These are phyloP conservation scores for Silene vulgaris DNA, from an alignment of 179 eudicot genomes.

Conservation along the genomic window DNA sequence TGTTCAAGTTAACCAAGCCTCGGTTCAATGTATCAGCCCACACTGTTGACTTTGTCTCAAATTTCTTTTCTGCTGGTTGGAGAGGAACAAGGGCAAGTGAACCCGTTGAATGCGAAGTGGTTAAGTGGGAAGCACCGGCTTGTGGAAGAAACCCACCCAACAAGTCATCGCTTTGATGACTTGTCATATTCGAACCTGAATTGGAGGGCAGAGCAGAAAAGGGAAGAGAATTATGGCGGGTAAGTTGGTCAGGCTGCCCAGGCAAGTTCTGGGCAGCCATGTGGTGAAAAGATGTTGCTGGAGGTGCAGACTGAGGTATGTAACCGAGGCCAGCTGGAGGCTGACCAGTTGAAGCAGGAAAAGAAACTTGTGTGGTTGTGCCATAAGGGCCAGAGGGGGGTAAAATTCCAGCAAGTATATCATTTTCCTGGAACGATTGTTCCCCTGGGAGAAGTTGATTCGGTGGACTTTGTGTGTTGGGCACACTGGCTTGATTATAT, in stretches of 20 bases:
- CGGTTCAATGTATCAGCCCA: conserved; percentile 96
- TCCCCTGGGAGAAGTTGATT: conserved; percentile 32
- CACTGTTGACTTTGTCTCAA: conserved; percentile 84
- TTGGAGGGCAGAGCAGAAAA: conserved; percentile 28
- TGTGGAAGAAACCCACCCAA: conserved; percentile 30
- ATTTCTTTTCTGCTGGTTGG: conserved; percentile 58
- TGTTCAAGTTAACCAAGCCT: conserved; percentile 85
- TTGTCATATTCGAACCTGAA: conserved; percentile 28
- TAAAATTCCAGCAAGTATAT: conserved; percentile 88
- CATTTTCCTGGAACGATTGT: conserved; percentile 37
- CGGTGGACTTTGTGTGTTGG: conserved; percentile 34
- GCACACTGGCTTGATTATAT: conserved; percentile 14
- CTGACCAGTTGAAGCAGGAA: conserved; percentile 33
- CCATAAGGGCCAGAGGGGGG: conserved; percentile 67
- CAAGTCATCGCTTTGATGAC: conserved; percentile 28
- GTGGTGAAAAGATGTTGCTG: conserved; percentile 24
- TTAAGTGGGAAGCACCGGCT: conserved; percentile 34
- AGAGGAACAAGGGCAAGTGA: conserved; percentile 53
- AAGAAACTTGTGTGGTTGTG: conserved; percentile 25
- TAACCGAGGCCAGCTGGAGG: conserved; percentile 34
- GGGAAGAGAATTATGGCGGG: conserved; percentile 30
- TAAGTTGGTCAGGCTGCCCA: conserved; percentile 37
- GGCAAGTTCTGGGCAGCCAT: conserved; percentile 38
- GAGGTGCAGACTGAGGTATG: conserved; percentile 42
- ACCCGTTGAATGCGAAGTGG: conserved; percentile 40